Percentiles rank a stretch among this genome's conserved stretches.
These are phyloP conservation scores for Pholiota conissans DNA, from an alignment of 768 basidiomycete genomes.

Conservation along the genomic window DNA sequence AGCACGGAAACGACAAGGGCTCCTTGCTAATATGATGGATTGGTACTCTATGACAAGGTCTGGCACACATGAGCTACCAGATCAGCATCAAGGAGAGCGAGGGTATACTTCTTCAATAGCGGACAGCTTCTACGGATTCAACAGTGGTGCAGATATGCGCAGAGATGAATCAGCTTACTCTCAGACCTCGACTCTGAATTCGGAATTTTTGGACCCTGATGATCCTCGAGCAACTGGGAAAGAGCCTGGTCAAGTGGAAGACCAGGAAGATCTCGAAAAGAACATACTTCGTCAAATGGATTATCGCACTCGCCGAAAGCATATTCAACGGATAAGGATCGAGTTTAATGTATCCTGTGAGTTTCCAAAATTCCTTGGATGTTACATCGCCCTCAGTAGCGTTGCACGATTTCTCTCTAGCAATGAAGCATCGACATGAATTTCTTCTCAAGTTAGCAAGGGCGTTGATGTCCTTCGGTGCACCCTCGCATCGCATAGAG, in stretches of 20 bases:
- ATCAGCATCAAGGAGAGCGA: slow-evolving; percentile 4
- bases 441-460: slow-evolving; percentile 86
- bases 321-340: slow-evolving; percentile 62
- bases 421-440: slow-evolving; percentile 77
- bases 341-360: slow-evolving; percentile 76
- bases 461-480: slow-evolving; percentile 88
- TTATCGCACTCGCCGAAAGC: slow-evolving; percentile 67
- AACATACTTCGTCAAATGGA: slow-evolving; percentile 63
- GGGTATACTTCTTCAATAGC: background rate
- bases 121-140: background rate
- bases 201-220: slow-evolving; percentile 65
- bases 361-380: slow-evolving; percentile 9
- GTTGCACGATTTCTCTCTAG: slow-evolving; percentile 39
- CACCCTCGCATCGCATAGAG: slow-evolving; percentile 92
- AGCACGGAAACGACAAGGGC: slow-evolving; percentile 40
- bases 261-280: slow-evolving; percentile 62
- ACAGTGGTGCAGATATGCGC: slow-evolving; percentile 19
- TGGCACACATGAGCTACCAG: slow-evolving; percentile 21
- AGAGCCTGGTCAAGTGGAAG: slow-evolving; percentile 48
- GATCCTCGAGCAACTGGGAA: slow-evolving; percentile 70
- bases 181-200: slow-evolving; percentile 33
- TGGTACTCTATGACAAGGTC: slow-evolving; percentile 43
- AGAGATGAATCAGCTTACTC: slow-evolving; percentile 48
- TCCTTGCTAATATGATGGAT: slow-evolving; percentile 53
- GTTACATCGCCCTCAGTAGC: slow-evolving; percentile 2